Conservation (phyloP, 2,329 filamentous ascomycete genomes). For the Plenodomus lindquistii region DNA sequence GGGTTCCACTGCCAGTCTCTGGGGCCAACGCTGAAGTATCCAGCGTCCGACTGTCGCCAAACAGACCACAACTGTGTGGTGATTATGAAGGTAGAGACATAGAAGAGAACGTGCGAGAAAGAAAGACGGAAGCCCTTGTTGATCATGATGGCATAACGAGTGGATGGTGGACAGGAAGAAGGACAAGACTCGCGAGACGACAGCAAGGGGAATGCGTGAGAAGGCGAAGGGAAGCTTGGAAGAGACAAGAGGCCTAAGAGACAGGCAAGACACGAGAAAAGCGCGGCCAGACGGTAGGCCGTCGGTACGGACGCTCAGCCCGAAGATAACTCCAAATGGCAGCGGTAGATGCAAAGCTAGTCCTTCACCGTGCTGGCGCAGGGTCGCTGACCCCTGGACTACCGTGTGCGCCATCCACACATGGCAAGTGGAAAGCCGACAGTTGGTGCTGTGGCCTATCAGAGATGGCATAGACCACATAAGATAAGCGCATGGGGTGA, state of each 20-base stretch:
- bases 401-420: conserved; percentile 12
- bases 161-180: conserved; percentile 16
- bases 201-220: too few species aligned
- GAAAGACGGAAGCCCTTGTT: conserved; percentile 33
- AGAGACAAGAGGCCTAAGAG: not conserved
- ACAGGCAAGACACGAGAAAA: conserved; percentile 9
- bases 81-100: conserved; percentile 36
- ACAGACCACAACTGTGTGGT: conserved; percentile 32
- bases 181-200: conserved; percentile 12
- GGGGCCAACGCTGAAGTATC: conserved; percentile 16
- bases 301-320: conserved; percentile 13
- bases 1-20: conserved; percentile 31
- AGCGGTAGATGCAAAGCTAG: conserved; percentile 18
- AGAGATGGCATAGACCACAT: conserved; percentile 7
- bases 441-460: conserved; percentile 11
- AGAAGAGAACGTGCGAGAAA: conserved; percentile 32
- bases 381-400: conserved; percentile 19
- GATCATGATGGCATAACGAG: conserved; percentile 39
- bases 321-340: conserved; percentile 6
- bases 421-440: conserved; percentile 14
- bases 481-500: conserved; percentile 20
- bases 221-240: too few species aligned
- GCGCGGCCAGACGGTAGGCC: conserved; percentile 9
- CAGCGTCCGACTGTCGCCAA: conserved; percentile 29
- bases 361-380: conserved; percentile 17